These are phyloP conservation scores for Blastobotrys parvus DNA, from an alignment of 805 yeast species.

Conservation along the genomic window DNA sequence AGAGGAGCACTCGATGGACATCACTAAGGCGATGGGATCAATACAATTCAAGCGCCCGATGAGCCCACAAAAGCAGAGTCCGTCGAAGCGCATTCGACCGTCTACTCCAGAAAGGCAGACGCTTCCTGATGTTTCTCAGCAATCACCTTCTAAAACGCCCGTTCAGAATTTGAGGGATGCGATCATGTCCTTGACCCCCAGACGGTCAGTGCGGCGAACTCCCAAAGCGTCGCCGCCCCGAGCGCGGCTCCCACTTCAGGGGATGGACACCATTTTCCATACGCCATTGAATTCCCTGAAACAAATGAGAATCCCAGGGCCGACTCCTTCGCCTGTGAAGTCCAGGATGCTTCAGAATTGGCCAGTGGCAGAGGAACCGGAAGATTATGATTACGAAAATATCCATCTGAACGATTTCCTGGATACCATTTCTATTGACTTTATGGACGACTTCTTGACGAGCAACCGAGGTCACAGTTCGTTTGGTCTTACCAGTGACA, in stretches of 20 bases:
- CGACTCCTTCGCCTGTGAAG: slow-evolving; percentile 1
- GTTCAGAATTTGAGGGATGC: slow-evolving; percentile 3
- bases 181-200: slow-evolving; percentile 10
- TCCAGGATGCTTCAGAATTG: background rate
- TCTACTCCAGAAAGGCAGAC: background rate
- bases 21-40: slow-evolving; percentile 3
- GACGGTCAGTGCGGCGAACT: slow-evolving; percentile 1
- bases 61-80: background rate
- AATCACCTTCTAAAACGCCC: slow-evolving; percentile 9
- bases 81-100: slow-evolving; percentile 2
- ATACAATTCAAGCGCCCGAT: slow-evolving; percentile 1
- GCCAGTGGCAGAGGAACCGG: background rate
- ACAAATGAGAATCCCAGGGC: background rate
- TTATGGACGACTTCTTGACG: slow-evolving; percentile 22
- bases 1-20: slow-evolving; percentile 5
- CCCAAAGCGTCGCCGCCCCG: background rate
- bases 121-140: background rate
- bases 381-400: slow-evolving; percentile 3
- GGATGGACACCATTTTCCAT: background rate
- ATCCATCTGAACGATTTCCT: slow-evolving; percentile 22
- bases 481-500: slow-evolving; percentile 14
- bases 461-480: slow-evolving; percentile 14
- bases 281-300: slow-evolving; percentile 3
- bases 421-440: slow-evolving; percentile 21
- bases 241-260: background rate